phyloP scores from a whole-genome alignment of 1,284 basidiomycete genomes.

The Leccinum laetum region DNA sequence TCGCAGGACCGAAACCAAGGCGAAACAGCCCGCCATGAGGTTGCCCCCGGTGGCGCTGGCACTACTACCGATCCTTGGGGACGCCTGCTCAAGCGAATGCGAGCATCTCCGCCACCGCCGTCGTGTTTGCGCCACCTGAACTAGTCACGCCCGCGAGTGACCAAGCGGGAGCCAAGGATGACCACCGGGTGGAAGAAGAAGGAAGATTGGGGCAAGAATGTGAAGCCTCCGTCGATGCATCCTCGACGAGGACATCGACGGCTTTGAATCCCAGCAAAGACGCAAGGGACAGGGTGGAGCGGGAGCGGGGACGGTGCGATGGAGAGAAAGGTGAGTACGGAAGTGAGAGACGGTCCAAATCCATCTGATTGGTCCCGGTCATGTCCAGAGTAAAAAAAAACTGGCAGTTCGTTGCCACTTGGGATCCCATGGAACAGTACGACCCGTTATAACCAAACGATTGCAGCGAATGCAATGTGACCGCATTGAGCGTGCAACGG shows the following conservation, averaged over 20 bases:
- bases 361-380: neutral
- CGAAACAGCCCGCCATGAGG: conserved; percentile 48
- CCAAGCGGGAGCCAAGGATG: conserved; percentile 25
- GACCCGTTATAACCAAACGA: conserved; percentile 84
- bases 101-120: conserved; percentile 63
- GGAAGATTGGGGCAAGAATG: conserved; percentile 79
- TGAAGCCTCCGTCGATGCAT: conserved; percentile 87
- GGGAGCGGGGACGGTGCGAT: conserved; percentile 38
- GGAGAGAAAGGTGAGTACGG: conserved; percentile 60
- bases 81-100: conserved; percentile 18
- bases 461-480: conserved; percentile 81
- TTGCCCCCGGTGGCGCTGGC: conserved; percentile 59
- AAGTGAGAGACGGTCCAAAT: conserved; percentile 3
- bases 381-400: conserved; percentile 55
- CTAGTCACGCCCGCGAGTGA: conserved; percentile 41
- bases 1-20: conserved; percentile 56
- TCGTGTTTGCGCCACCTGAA: conserved; percentile 70
- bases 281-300: conserved; percentile 38
- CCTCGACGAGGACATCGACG: conserved; percentile 84
- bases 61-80: conserved; percentile 14
- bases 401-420: conserved; percentile 48
- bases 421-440: conserved; percentile 80
- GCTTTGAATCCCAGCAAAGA: conserved; percentile 61
- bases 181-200: conserved; percentile 28
- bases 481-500: conserved; percentile 65